These are phyloP conservation scores for Sphagnum tenellum DNA, from an alignment of 225 moss, liverwort and hornwort species.

Conservation along the genomic window DNA sequence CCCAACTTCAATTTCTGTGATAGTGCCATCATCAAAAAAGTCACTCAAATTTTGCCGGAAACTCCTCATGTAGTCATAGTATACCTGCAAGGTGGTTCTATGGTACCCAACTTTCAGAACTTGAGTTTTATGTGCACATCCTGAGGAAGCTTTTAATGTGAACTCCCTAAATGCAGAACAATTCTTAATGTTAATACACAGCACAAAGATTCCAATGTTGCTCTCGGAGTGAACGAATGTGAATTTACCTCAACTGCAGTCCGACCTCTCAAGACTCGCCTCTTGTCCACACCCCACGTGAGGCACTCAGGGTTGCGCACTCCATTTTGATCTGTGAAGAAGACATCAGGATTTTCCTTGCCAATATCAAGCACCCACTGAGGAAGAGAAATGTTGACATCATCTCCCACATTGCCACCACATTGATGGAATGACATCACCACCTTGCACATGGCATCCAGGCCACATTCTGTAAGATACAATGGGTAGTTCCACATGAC, in stretches of 20 bases:
- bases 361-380: conserved; percentile 36
- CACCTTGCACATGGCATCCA: conserved; percentile 10
- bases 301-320: conserved; percentile 35
- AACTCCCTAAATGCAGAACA: no score
- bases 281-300: conserved; percentile 38
- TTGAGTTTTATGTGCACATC: no score
- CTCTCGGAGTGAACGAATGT: no score
- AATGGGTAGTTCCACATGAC: no score
- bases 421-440: conserved; percentile 52
- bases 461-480: not conserved
- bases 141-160: no score
- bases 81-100: conserved; percentile 14
- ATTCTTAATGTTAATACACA: no score
- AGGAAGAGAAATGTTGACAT: conserved; percentile 29
- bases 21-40: conserved; percentile 35
- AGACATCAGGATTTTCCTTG: conserved; percentile 35
- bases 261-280: conserved; percentile 31
- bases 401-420: conserved; percentile 47
- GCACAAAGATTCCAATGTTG: no score
- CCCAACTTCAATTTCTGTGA: conserved; percentile 47
- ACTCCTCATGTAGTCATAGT: conserved; percentile 42
- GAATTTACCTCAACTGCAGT: conserved; percentile 30
- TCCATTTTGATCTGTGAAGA: conserved; percentile 38
- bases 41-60: conserved; percentile 33
- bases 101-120: not conserved